Evolutionary conservation across 805 yeast species (phyloP).

Genomic region (Suhomyces faveliae): DNA sequence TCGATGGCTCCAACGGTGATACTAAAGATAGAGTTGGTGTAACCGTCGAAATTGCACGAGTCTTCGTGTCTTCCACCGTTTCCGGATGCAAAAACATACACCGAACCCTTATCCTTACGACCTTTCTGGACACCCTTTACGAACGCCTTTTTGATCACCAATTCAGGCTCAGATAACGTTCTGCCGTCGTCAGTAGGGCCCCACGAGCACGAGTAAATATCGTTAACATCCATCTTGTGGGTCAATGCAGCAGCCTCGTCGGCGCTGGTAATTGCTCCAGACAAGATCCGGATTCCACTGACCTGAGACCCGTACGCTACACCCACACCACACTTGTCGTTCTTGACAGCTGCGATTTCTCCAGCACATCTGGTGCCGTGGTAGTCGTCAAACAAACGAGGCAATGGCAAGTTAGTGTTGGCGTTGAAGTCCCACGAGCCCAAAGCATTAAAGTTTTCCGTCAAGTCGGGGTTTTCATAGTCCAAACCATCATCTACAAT

Average conservation of each 20-base stretch:
- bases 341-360: slow-evolving; percentile 88
- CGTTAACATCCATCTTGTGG: slow-evolving; percentile 77
- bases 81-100: slow-evolving; percentile 95
- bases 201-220: slow-evolving; percentile 97
- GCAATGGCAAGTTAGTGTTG: slow-evolving; percentile 71
- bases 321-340: slow-evolving; percentile 92
- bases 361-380: slow-evolving; percentile 99
- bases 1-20: slow-evolving; percentile 95
- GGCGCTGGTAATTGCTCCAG: slow-evolving; percentile 74
- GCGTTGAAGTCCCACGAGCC: slow-evolving; percentile 96
- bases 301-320: slow-evolving; percentile 88
- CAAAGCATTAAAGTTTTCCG: slow-evolving; percentile 60
- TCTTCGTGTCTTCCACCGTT: slow-evolving; percentile 85
- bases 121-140: slow-evolving; percentile 84
- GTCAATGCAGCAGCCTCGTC: slow-evolving; percentile 91
- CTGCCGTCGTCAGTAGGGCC: slow-evolving; percentile 94
- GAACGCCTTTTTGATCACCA: slow-evolving; percentile 75
- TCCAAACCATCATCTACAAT: slow-evolving; percentile 95
- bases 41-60: slow-evolving; percentile 95
- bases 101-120: slow-evolving; percentile 73
- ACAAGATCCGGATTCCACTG: slow-evolving; percentile 84
- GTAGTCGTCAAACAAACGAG: slow-evolving; percentile 75
- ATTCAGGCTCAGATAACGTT: slow-evolving; percentile 82
- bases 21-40: slow-evolving; percentile 92
- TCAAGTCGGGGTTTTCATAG: slow-evolving; percentile 70